phyloP scores from a whole-genome alignment of 2,329 filamentous ascomycete species.

The Diplodia scrobiculata region DNA sequence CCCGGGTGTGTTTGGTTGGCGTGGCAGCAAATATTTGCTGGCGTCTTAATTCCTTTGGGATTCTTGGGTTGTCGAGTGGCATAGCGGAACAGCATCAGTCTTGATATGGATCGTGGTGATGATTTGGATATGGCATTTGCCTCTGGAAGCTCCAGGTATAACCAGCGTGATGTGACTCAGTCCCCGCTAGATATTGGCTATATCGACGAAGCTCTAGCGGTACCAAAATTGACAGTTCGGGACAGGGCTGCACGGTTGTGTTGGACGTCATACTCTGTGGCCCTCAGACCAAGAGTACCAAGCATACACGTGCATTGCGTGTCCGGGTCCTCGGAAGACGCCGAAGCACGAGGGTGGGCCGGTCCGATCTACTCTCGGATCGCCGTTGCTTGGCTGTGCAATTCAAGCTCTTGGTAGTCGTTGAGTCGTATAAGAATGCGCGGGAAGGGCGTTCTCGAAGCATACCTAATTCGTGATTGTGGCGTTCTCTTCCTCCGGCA shows the following conservation, averaged over 20 bases:
- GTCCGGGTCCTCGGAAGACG: neutral
- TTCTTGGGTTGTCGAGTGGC: neutral
- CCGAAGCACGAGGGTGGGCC: conserved; percentile 1
- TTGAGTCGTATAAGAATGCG: neutral
- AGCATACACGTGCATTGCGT: neutral
- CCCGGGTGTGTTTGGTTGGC: conserved; percentile 10
- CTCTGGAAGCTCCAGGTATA: neutral
- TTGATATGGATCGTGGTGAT: neutral
- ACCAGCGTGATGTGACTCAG: neutral
- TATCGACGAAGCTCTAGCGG: neutral
- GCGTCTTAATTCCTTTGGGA: neutral
- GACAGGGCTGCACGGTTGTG: neutral
- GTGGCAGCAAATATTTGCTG: conserved; percentile 6
- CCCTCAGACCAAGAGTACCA: neutral
- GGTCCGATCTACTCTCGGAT: conserved; percentile 1
- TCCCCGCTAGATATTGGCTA: neutral
- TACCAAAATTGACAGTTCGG: neutral
- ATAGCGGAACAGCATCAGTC: neutral
- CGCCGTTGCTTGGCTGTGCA: neutral
- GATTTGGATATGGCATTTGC: neutral
- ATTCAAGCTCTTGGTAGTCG: neutral
- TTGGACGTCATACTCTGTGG: neutral
- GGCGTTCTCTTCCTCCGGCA: neutral
- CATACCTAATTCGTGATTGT: neutral
- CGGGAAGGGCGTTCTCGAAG: neutral